Evolutionary conservation across 495 filamentous ascomycete genomes (phyloP), one percentile per base, ranked within the genome.

Genomic region (Penicillium pulvis): DNA sequence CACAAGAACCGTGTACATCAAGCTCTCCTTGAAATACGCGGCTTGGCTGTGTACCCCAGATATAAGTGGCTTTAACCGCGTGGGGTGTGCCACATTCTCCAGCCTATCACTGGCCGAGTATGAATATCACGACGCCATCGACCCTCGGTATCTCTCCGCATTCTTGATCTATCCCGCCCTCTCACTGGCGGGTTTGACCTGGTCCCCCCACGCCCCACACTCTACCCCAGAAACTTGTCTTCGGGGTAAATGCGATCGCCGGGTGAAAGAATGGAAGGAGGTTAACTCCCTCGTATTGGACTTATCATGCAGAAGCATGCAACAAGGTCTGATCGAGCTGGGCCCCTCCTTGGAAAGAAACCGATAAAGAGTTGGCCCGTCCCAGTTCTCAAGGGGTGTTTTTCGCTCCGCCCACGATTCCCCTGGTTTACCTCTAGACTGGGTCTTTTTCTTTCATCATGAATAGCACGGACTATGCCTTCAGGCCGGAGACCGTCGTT

Each of bases 381-480:
- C 39, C 39, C 39, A 41, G 39, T 4, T 2, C 10, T 12, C 33
- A 12, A 36, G 12, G 3, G 8, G 10, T 14, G 20, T 19, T 28
- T 54, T 54, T 43, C 31, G 11, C 3, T 31, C 8, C 6, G 8
- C 23, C 20, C 28, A 16, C 16, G 10, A 17, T 39, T 4, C 30
- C 19, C 16, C 12, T 8, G 16, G 14, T 50, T n/a, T 20, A 30
- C 33, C 14, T 23, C 24, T n/a, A 20, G 39, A 36, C 9, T 17
- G 33, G 17, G 31, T 46, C 16, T 43, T 55, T n/a, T 41, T 50
- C 12, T 44, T 51, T 24, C 43, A 50, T 24, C 9, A 72, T 72
- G 70, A 54, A 52, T 8, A 54, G 35, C 47, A 55, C 44, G n/a
- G 39, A 66, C 6, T 24, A 51, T 54, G 55, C 58, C 51, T 70